phyloP scores from a whole-genome alignment of 768 basidiomycete genomes.

The Podaxis pistillaris region DNA sequence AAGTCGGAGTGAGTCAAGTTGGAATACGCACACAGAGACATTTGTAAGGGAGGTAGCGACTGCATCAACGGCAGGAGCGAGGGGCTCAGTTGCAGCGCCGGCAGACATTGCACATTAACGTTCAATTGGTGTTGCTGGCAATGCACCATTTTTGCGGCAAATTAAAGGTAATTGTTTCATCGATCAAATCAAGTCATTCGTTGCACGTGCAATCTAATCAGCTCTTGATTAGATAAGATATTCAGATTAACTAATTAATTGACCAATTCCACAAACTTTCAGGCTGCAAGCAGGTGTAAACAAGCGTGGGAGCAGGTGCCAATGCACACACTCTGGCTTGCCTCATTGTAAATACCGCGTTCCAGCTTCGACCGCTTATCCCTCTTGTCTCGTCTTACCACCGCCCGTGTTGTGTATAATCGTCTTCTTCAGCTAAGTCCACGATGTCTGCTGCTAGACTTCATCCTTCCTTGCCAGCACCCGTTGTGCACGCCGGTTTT shows the following conservation, averaged over 20 bases:
- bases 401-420: slow-evolving; percentile 17
- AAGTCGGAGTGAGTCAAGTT: neutral
- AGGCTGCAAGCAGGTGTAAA: slow-evolving; percentile 25
- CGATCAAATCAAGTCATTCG: neutral
- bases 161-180: neutral
- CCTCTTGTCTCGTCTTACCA: slow-evolving; percentile 19
- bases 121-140: neutral
- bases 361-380: neutral
- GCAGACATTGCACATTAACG: slow-evolving; percentile 1
- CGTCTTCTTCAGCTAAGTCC: slow-evolving; percentile 15
- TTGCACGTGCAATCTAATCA: neutral
- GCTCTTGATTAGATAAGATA: slow-evolving; percentile 4
- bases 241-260: slow-evolving; percentile 12
- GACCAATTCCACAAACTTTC: slow-evolving; percentile 20
- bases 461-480: slow-evolving; percentile 68
- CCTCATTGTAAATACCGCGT: slow-evolving; percentile 30
- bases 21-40: neutral
- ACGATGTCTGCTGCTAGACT: slow-evolving; percentile 9
- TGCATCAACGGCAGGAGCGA: neutral
- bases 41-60: slow-evolving; percentile 1
- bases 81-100: neutral
- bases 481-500: slow-evolving; percentile 69
- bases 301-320: slow-evolving; percentile 27
- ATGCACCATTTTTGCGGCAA: neutral
- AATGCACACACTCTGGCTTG: slow-evolving; percentile 20